These are phyloP conservation scores for Perkinsus chesapeaki DNA, from an alignment of 169 alveolate species.

Conservation along the genomic window DNA sequence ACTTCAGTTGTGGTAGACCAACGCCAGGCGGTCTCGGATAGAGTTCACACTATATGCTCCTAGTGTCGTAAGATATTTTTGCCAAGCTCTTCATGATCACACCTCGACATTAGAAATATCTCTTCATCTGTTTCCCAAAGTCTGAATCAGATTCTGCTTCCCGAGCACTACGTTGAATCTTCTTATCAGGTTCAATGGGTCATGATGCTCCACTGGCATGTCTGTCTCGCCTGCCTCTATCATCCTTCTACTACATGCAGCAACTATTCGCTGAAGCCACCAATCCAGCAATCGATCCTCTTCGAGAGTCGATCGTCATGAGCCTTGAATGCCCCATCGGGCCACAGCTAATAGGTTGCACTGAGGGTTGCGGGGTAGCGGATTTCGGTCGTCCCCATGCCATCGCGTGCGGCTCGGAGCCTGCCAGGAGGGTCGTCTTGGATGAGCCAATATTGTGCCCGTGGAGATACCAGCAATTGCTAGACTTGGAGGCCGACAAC, in stretches of 20 bases:
- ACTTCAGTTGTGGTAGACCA: too few relatives aligned
- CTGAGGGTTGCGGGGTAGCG: background rate
- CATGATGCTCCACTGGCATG: conserved; percentile 37
- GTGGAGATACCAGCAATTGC: background rate
- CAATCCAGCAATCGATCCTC: conserved; percentile 61
- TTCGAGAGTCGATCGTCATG: conserved; percentile 56
- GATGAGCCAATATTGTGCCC: background rate
- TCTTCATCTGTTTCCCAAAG: too few relatives aligned
- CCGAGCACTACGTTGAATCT: too few relatives aligned
- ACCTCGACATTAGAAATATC: too few relatives aligned
- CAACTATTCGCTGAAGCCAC: conserved; percentile 37
- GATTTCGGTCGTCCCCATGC: background rate
- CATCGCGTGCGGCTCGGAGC: background rate
- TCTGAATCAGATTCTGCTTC: too few relatives aligned
- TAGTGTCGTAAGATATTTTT: too few relatives aligned
- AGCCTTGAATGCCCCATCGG: conserved; percentile 52
- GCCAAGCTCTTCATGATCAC: too few relatives aligned
- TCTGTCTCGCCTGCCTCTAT: conserved; percentile 12
- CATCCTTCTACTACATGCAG: conserved; percentile 1
- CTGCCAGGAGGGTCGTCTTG: background rate
- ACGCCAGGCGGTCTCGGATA: too few relatives aligned
- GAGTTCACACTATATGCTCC: too few relatives aligned
- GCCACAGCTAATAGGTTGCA: conserved; percentile 22
- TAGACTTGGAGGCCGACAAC: background rate
- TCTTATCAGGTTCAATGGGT: conserved; percentile 25